Conservation (phyloP, 179 eudicot species). For the Gypsophila paniculata region DNA sequence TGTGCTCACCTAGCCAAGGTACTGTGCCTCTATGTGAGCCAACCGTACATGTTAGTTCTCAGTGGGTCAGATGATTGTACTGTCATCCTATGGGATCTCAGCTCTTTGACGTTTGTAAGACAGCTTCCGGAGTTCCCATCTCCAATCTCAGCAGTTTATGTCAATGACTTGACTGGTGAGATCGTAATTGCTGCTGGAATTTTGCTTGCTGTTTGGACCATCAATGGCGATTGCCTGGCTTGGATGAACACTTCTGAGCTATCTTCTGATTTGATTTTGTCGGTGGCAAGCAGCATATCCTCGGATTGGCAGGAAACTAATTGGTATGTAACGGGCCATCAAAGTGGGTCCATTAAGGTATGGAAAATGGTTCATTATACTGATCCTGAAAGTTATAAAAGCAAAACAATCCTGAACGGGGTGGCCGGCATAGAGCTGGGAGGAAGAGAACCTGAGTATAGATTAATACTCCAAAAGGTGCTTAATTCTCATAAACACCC, state of each 20-base stretch:
- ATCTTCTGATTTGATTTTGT: constrained; percentile 76
- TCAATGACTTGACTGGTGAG: constrained; percentile 84
- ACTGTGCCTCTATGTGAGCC: constrained; percentile 79
- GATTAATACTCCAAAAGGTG: constrained; percentile 67
- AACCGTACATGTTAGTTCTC: constrained; percentile 90
- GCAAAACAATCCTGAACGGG: constrained; percentile 32
- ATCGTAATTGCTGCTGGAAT: constrained; percentile 91
- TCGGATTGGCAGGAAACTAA: constrained; percentile 82
- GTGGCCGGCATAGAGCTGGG: constrained; percentile 48
- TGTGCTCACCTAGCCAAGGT: constrained; percentile 71
- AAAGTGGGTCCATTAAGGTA: constrained; percentile 87
- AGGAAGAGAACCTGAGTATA: constrained; percentile 64
- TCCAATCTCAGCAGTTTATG: constrained; percentile 77
- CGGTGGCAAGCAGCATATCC: constrained; percentile 63
- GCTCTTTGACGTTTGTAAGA: constrained; percentile 69
- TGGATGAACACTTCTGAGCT: constrained; percentile 88
- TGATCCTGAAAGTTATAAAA: constrained; percentile 35
- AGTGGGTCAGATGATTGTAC: constrained; percentile 94
- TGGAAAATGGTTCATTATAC: constrained; percentile 87
- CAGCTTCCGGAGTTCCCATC: constrained; percentile 95
- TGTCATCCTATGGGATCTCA: constrained; percentile 88
- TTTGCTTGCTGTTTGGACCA: constrained; percentile 83
- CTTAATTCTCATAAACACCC: constrained; percentile 80
- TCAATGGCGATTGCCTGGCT: constrained; percentile 91
- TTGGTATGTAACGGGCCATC: constrained; percentile 96